A percentile compares a stretch with the other conserved stretches of the same genome.
Conservation (phyloP, 352 stramenopile species). For the Pythium apleroticum region DNA sequence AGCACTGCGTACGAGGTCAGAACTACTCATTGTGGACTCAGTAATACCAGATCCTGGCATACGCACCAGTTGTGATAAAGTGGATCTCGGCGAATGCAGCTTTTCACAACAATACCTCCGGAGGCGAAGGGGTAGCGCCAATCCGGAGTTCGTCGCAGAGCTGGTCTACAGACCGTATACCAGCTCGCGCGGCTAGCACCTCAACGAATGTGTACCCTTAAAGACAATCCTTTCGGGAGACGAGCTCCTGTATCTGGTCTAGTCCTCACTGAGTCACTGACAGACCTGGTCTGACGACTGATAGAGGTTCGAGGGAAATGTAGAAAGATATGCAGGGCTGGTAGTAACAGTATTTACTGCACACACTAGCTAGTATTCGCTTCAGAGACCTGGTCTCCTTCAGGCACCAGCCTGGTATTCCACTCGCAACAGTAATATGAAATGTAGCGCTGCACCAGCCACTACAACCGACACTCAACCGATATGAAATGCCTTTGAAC, state of each 20-base stretch:
- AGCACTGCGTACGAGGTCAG: not conserved
- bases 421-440: not conserved
- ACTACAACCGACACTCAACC: not conserved
- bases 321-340: not conserved
- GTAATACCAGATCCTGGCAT: not conserved
- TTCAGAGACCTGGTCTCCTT: not conserved
- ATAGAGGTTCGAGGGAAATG: not conserved
- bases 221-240: not conserved
- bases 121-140: not conserved
- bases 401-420: not conserved
- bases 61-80: not conserved
- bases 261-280: not conserved
- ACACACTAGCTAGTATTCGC: not conserved
- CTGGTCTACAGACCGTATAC: not conserved
- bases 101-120: no score
- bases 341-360: not conserved
- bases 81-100: not conserved
- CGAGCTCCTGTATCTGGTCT: not conserved
- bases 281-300: not conserved
- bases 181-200: not conserved
- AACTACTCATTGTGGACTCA: conserved; percentile 3
- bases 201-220: not conserved
- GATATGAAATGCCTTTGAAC: not conserved
- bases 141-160: not conserved
- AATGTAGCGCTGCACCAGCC: not conserved